Percentiles rank a stretch among this genome's conserved stretches.
Evolutionary conservation across 228 moss, liverwort and hornwort genomes (phyloP).

Genomic region (Sphagnum fallax): DNA sequence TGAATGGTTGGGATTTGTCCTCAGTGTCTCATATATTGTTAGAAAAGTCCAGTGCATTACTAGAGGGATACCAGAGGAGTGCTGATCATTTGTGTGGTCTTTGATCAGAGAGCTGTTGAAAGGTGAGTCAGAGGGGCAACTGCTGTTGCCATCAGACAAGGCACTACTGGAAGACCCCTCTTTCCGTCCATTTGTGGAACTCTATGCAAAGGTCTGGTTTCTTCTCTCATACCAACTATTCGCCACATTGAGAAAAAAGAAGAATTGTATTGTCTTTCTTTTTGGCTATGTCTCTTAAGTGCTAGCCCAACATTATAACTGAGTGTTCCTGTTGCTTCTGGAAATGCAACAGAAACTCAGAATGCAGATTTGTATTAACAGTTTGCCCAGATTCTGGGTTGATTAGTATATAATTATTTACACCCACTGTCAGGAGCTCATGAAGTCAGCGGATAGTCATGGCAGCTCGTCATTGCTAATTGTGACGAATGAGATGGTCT

Average conservation of each 20-base stretch:
- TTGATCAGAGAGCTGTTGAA: constrained; percentile 66
- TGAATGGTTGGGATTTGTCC: too few species aligned
- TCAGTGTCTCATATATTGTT: too few species aligned
- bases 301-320: neutral
- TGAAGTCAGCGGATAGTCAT: too few species aligned
- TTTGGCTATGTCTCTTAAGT: neutral
- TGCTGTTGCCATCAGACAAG: constrained; percentile 74
- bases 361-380: too few species aligned
- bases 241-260: neutral
- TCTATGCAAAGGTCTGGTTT: constrained; percentile 72
- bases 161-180: constrained; percentile 69
- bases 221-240: neutral
- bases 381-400: neutral
- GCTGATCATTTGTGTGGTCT: neutral
- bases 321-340: neutral
- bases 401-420: neutral
- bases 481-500: too few species aligned
- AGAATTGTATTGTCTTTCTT: neutral
- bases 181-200: constrained; percentile 80
- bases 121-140: constrained; percentile 64
- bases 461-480: too few species aligned
- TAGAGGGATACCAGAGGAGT: too few species aligned
- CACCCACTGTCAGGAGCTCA: too few species aligned
- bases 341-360: neutral
- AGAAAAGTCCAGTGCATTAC: too few species aligned